phyloP scores from a whole-genome alignment of 345 rosid species.

The Cardamine occulta region DNA sequence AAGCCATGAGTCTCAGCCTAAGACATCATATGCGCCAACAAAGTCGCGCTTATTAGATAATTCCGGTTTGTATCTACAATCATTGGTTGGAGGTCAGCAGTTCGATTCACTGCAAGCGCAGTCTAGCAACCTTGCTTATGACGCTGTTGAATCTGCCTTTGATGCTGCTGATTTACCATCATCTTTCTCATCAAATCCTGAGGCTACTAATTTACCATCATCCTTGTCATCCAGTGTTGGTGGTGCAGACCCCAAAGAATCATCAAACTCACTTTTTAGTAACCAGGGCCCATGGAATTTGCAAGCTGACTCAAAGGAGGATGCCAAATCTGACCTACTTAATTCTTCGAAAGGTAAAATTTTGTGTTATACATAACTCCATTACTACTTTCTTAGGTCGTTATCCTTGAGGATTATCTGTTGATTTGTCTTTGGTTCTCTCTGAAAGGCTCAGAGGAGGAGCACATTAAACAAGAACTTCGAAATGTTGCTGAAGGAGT shows the following conservation, averaged over 20 bases:
- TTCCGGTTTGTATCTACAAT: neutral
- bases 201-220: constrained; percentile 19
- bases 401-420: neutral
- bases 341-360: neutral
- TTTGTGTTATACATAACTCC: neutral
- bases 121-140: constrained; percentile 9
- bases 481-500: constrained; percentile 1
- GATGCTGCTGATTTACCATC: too few relatives aligned
- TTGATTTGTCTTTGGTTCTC: constrained; percentile 10
- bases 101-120: neutral
- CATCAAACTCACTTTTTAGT: constrained; percentile 11
- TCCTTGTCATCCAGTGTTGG: constrained; percentile 20
- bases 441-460: neutral
- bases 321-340: neutral
- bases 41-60: neutral
- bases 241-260: constrained; percentile 1
- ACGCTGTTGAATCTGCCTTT: too few relatives aligned
- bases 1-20: neutral
- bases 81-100: constrained; percentile 3
- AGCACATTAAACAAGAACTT: constrained; percentile 12
- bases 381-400: neutral
- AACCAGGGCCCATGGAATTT: constrained; percentile 11
- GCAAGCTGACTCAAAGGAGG: neutral
- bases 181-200: too few relatives aligned
- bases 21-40: neutral